Evolutionary conservation across 768 basidiomycete genomes (phyloP).

Genomic region (Boletus pseudopeckii): DNA sequence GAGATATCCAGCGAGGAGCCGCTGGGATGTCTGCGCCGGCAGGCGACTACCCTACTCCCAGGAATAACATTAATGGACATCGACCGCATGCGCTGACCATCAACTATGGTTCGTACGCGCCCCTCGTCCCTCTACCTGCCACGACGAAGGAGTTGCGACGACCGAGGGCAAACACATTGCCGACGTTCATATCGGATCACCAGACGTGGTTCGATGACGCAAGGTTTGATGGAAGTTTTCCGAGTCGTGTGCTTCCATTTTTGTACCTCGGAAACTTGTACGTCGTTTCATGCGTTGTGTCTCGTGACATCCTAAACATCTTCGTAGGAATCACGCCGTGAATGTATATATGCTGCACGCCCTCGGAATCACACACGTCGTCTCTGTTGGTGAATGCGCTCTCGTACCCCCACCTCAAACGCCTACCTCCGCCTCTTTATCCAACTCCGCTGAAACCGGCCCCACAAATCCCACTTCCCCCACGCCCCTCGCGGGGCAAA

Average conservation of each 20-base stretch:
- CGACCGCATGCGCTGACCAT: conserved; percentile 23
- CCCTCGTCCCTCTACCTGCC: conserved; percentile 3
- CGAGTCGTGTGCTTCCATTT: conserved; percentile 87
- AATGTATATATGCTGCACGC: conserved; percentile 97
- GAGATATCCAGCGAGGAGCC: conserved; percentile 22
- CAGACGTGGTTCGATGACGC: conserved; percentile 94
- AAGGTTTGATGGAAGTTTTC: conserved; percentile 94
- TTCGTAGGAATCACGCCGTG: conserved; percentile 79
- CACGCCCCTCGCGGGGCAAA: conserved; percentile 42
- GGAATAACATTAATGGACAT: conserved; percentile 10
- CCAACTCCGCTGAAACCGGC: background rate
- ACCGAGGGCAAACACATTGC: conserved; percentile 70
- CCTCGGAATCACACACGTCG: conserved; percentile 94
- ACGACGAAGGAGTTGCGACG: conserved; percentile 36
- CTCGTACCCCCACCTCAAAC: conserved; percentile 72
- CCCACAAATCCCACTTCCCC: conserved; percentile 11
- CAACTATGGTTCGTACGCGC: conserved; percentile 17
- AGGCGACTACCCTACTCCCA: conserved; percentile 10
- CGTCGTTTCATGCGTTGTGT: conserved; percentile 34
- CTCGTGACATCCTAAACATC: background rate
- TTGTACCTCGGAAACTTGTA: conserved; percentile 93
- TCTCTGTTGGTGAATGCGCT: conserved; percentile 94
- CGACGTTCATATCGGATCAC: conserved; percentile 65
- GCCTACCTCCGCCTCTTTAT: background rate
- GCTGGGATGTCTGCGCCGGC: conserved; percentile 1